Percentiles rank a stretch among this genome's conserved stretches.
Evolutionary conservation across 371 early-diverging fungal species (phyloP).

Genomic region (Mucor mucedo): DNA sequence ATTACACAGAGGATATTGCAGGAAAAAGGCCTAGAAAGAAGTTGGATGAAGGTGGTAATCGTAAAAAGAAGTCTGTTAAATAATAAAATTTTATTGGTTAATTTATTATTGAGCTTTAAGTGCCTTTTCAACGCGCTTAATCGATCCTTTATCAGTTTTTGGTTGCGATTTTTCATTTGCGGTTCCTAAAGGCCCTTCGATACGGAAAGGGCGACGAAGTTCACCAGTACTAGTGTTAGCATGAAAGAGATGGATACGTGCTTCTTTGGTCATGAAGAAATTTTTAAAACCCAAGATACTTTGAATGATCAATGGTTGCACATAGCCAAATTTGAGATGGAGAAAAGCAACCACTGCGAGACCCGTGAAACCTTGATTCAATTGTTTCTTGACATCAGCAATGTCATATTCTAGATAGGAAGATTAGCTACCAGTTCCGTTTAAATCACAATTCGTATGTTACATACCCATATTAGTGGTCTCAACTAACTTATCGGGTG

Average conservation of each 20-base stretch:
- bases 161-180: constrained; percentile 41
- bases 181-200: constrained; percentile 64
- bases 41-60: constrained; percentile 25
- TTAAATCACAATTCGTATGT: background rate
- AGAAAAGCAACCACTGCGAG: constrained; percentile 72
- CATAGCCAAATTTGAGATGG: constrained; percentile 84
- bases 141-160: constrained; percentile 50
- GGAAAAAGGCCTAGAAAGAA: constrained; percentile 34
- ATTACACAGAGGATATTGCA: constrained; percentile 22
- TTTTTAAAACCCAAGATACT: constrained; percentile 74
- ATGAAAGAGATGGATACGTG: constrained; percentile 70
- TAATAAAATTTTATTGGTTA: constrained; percentile 2
- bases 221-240: constrained; percentile 71
- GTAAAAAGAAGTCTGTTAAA: constrained; percentile 28
- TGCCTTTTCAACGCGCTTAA: constrained; percentile 59
- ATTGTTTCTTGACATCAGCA: constrained; percentile 68
- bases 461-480: constrained; percentile 41
- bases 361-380: constrained; percentile 70
- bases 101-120: constrained; percentile 41
- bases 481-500: constrained; percentile 35
- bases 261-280: constrained; percentile 65
- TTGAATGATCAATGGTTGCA: constrained; percentile 87
- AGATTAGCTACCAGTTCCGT: background rate
- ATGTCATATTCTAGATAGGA: constrained; percentile 72
- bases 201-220: constrained; percentile 83